These are phyloP conservation scores for Rhododendron molle DNA, from an alignment of 148 eudicot genomes.

Conservation along the genomic window DNA sequence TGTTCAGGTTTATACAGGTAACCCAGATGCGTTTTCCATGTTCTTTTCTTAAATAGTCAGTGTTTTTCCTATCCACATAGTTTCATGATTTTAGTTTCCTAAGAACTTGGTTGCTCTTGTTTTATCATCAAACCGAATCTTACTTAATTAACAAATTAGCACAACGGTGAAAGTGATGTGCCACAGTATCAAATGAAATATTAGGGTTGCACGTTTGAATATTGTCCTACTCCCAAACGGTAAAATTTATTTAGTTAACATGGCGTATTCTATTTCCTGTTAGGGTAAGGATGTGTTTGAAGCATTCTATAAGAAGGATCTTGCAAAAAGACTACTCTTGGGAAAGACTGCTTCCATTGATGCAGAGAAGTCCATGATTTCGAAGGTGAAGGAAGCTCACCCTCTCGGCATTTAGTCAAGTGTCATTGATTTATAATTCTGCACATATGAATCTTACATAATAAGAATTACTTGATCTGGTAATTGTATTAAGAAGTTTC, in stretches of 20 bases:
- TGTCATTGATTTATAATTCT: neutral
- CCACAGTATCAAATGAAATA: neutral
- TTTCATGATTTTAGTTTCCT: neutral
- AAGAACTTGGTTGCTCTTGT: neutral
- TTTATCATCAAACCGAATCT: neutral
- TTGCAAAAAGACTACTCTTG: constrained; percentile 87
- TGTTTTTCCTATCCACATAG: neutral
- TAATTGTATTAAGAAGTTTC: constrained; percentile 16
- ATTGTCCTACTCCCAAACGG: neutral
- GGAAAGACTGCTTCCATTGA: constrained; percentile 99
- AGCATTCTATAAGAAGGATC: constrained; percentile 97
- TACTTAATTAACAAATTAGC: neutral
- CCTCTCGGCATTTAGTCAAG: neutral
- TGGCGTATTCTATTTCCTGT: constrained; percentile 5
- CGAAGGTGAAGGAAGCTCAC: constrained; percentile 47
- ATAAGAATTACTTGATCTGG: neutral
- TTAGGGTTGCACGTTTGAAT: neutral
- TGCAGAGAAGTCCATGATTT: constrained; percentile 98
- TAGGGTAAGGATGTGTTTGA: constrained; percentile 99
- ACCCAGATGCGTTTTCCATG: neutral
- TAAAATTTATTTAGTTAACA: neutral
- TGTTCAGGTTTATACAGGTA: constrained; percentile 97
- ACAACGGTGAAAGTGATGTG: neutral
- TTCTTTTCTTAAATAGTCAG: neutral
- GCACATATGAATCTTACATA: neutral